Conservation (phyloP, 805 yeast genomes). For the Wickerhamiella dianesei region DNA sequence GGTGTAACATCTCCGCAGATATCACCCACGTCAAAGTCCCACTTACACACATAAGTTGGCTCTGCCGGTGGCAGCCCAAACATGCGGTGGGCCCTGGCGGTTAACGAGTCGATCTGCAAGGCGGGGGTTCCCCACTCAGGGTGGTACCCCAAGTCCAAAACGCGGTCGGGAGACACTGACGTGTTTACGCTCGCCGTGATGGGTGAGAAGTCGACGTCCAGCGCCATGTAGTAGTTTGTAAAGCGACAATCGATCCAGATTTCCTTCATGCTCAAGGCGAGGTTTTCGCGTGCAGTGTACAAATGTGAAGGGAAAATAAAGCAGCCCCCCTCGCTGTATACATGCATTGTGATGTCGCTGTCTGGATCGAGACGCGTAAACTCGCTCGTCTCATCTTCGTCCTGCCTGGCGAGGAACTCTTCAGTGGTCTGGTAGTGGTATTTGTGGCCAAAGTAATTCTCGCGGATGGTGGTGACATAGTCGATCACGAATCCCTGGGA, state of each 20-base stretch:
- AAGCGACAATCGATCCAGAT: constrained; percentile 73
- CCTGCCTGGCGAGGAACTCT: constrained; percentile 42
- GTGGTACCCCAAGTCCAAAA: constrained; percentile 10
- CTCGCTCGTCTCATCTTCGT: constrained; percentile 5
- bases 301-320: constrained; percentile 59
- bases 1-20: constrained; percentile 39
- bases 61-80: constrained; percentile 85
- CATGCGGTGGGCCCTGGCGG: constrained; percentile 70
- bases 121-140: constrained; percentile 7
- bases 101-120: constrained; percentile 47
- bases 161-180: constrained; percentile 7
- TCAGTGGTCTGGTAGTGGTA: constrained; percentile 75
- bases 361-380: constrained; percentile 39
- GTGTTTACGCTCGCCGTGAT: constrained; percentile 27
- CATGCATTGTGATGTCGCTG: constrained; percentile 60
- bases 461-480: constrained; percentile 61
- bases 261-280: constrained; percentile 48
- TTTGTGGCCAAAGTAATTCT: constrained; percentile 81
- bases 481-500: constrained; percentile 69
- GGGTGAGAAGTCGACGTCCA: constrained; percentile 63
- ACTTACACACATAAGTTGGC: constrained; percentile 77
- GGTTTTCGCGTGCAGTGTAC: constrained; percentile 48
- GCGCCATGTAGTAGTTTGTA: constrained; percentile 80
- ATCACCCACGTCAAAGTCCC: constrained; percentile 68
- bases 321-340: constrained; percentile 57